These are phyloP conservation scores for Dioscorea zingiberensis DNA, from an alignment of 106 monocot genomes.

Conservation along the genomic window DNA sequence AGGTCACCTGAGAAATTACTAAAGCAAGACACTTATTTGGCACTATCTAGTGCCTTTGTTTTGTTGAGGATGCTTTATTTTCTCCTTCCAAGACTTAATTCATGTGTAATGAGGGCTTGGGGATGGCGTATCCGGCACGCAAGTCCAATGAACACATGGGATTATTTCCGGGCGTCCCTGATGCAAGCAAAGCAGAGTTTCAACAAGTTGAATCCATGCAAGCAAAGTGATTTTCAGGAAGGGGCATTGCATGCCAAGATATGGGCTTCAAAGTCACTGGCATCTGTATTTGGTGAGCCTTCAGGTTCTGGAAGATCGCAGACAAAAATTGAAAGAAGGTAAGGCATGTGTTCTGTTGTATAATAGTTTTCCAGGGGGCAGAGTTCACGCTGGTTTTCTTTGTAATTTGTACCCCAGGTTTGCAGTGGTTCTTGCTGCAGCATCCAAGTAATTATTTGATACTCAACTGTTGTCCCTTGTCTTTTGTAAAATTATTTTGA, in stretches of 20 bases:
- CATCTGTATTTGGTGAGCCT: slow-evolving; percentile 58
- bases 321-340: slow-evolving; percentile 1
- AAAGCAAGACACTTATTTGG: slow-evolving; percentile 49
- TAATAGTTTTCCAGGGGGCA: neutral
- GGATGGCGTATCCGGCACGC: slow-evolving; percentile 39
- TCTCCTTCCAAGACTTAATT: slow-evolving; percentile 45
- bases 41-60: slow-evolving; percentile 52
- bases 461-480: too few relatives aligned
- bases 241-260: slow-evolving; percentile 61
- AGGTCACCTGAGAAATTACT: slow-evolving; percentile 80
- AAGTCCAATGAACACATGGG: slow-evolving; percentile 31
- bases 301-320: slow-evolving; percentile 42
- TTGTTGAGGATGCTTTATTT: slow-evolving; percentile 41
- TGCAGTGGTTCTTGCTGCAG: too few relatives aligned
- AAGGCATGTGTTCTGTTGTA: neutral
- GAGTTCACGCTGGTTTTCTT: neutral
- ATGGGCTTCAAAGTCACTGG: slow-evolving; percentile 81
- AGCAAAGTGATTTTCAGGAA: slow-evolving; percentile 51
- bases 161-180: slow-evolving; percentile 27
- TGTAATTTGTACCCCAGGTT: neutral
- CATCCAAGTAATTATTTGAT: too few relatives aligned
- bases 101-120: slow-evolving; percentile 36
- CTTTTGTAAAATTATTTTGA: too few relatives aligned
- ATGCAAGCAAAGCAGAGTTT: slow-evolving; percentile 38
- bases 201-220: slow-evolving; percentile 35